Evolutionary conservation across 2,329 filamentous ascomycete species (phyloP), one percentile per base, ranked within the genome.

Genomic region (Neoscytalidium dimidiatum): DNA sequence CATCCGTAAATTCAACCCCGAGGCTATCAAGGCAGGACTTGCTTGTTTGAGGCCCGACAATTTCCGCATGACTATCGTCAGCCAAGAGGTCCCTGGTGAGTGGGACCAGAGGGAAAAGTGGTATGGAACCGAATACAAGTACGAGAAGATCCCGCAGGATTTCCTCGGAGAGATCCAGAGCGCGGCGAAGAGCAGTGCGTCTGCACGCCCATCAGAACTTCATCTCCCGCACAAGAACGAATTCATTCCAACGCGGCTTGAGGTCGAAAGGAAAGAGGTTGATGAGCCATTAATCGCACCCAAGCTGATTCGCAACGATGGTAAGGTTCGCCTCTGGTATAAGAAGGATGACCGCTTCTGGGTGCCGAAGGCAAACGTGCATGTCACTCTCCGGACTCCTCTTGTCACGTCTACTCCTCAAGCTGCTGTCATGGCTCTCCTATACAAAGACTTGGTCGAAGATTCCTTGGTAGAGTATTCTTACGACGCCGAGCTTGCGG

Each of bases 311-410:
- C 89, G 94, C 69, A 93, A 96, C 71, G 94, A 97, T 69, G 84
- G 89, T 5, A 81, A 88, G 35, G 88, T 92, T 0, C 88, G 94
- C 31, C 90, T 92, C 2, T 99, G 95, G 95, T 97, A 89, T 83
- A 99, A 99, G 83, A 98, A 98, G 79, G 95, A 99, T 72, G 95
- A 99, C 71, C 93, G 90, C 0, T 99, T 98, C 78, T 98, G 94
- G 94, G 95, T 98, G 9, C 95, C 95, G 8, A 97, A 96, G 77
- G 95, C 92, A 3, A 95, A 93, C 66, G 82, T 98, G 19, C 86
- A 93, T 69, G 87, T 97, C 68, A 92, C 89, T 70, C 84, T 96
- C 69, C 87, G 89, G 71, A 96, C 90, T 66, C 91, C 93, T 0
- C 79, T 96, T 51, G 88, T 91, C n/a, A 89, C 88, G 74, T 86